These are phyloP conservation scores for Spergularia azorica DNA, from an alignment of 179 eudicot genomes.

Conservation along the genomic window DNA sequence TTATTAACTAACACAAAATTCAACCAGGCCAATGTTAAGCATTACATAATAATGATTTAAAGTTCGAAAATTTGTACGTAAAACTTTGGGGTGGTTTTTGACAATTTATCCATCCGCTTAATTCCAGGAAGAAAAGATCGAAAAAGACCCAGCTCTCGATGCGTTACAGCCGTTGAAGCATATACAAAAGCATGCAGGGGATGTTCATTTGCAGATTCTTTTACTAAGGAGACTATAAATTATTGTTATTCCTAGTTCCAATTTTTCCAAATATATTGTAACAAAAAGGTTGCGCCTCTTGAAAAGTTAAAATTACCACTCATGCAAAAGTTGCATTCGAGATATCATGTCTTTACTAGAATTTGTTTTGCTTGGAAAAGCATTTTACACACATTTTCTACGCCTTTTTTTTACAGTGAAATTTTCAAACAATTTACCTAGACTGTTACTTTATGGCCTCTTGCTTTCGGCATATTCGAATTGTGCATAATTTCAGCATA, in stretches of 20 bases:
- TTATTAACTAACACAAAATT: too few species aligned
- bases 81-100: not conserved
- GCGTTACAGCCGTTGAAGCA: slow-evolving; percentile 11
- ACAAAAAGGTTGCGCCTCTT: slow-evolving; percentile 4
- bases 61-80: not conserved
- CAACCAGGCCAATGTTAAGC: too few species aligned
- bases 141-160: slow-evolving; percentile 16
- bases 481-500: too few species aligned
- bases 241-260: slow-evolving; percentile 9
- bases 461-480: too few species aligned
- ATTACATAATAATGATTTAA: not conserved
- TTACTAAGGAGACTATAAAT: not conserved
- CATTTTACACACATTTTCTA: not conserved
- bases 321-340: not conserved
- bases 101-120: not conserved
- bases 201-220: slow-evolving; percentile 2
- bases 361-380: not conserved
- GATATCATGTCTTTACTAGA: not conserved
- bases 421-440: not conserved
- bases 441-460: too few species aligned
- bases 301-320: slow-evolving; percentile 2
- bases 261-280: slow-evolving; percentile 28
- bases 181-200: not conserved
- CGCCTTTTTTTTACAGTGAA: too few species aligned
- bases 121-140: slow-evolving; percentile 13